A percentile compares a stretch with the other conserved stretches of the same genome.
Conservation (phyloP, 2,329 filamentous ascomycete species). For the Aspergillus oerlinghausenensis region DNA sequence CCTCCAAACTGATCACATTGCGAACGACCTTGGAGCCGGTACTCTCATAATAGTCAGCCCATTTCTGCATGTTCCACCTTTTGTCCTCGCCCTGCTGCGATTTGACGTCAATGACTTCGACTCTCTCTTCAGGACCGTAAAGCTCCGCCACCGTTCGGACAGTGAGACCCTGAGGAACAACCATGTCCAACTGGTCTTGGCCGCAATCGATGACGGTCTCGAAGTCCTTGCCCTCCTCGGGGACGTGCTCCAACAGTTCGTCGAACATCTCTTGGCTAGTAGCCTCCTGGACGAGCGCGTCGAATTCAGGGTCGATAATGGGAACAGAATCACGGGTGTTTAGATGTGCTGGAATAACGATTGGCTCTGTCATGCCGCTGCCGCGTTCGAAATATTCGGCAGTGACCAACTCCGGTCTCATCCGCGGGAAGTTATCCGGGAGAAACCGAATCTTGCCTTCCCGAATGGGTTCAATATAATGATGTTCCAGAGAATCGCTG, state of each 20-base stretch:
- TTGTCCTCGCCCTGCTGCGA: constrained; percentile 62
- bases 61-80: constrained; percentile 61
- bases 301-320: constrained; percentile 19
- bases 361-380: constrained; percentile 61
- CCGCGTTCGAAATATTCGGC: constrained; percentile 60
- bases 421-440: constrained; percentile 59
- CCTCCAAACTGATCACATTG: constrained; percentile 66
- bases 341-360: constrained; percentile 59
- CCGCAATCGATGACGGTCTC: constrained; percentile 54
- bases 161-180: constrained; percentile 60
- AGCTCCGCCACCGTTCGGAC: constrained; percentile 60
- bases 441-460: constrained; percentile 59
- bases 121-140: constrained; percentile 57
- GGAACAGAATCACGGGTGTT: constrained; percentile 50
- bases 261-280: constrained; percentile 39
- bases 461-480: constrained; percentile 64
- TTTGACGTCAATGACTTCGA: constrained; percentile 67
- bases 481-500: constrained; percentile 60
- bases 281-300: constrained; percentile 29
- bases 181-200: constrained; percentile 64
- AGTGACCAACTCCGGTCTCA: constrained; percentile 60
- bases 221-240: constrained; percentile 21
- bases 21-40: constrained; percentile 57
- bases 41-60: constrained; percentile 64
- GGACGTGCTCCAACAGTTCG: constrained; percentile 30